Percentiles rank a stretch among this genome's conserved stretches.
Evolutionary conservation across 2,329 filamentous ascomycete species (phyloP).

Genomic region (Verticillium nonalfalfae): DNA sequence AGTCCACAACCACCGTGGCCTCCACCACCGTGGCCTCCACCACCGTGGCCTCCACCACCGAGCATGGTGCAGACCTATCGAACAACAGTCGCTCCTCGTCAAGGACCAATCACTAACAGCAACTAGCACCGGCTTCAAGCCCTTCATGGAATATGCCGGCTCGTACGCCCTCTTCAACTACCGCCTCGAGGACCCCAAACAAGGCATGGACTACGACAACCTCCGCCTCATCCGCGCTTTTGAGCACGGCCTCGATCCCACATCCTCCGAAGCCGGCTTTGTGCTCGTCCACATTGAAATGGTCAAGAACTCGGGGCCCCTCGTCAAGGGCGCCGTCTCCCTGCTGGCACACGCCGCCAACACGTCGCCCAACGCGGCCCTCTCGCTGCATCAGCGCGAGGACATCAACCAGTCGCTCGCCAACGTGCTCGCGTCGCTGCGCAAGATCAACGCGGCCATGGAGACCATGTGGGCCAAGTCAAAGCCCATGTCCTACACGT

Average conservation of each 20-base stretch:
- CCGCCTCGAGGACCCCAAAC: conserved; percentile 48
- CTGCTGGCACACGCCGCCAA: conserved; percentile 54
- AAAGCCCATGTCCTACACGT: conserved; percentile 75
- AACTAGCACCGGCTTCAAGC: conserved; percentile 64
- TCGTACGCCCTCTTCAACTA: conserved; percentile 67
- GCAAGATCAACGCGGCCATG: conserved; percentile 72
- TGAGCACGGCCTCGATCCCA: conserved; percentile 79
- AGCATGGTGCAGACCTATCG: too few species aligned
- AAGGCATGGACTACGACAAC: conserved; percentile 56
- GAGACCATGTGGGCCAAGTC: conserved; percentile 90
- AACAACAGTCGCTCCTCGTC: too few species aligned
- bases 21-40: too few species aligned
- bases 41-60: too few species aligned
- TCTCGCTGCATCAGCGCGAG: conserved; percentile 32
- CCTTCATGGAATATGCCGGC: conserved; percentile 82
- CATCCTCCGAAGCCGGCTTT: conserved; percentile 88
- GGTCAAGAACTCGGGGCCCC: conserved; percentile 76
- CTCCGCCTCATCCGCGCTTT: conserved; percentile 86
- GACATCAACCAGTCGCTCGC: conserved; percentile 59
- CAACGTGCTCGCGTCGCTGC: conserved; percentile 56
- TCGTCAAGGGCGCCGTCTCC: conserved; percentile 67
- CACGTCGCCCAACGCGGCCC: conserved; percentile 12
- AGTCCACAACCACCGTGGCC: too few species aligned
- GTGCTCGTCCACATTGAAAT: conserved; percentile 95
- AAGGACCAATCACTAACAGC: neutral